Evolutionary conservation across 2,329 filamentous ascomycete genomes (phyloP).

Genomic region (Penicillium sp.): DNA sequence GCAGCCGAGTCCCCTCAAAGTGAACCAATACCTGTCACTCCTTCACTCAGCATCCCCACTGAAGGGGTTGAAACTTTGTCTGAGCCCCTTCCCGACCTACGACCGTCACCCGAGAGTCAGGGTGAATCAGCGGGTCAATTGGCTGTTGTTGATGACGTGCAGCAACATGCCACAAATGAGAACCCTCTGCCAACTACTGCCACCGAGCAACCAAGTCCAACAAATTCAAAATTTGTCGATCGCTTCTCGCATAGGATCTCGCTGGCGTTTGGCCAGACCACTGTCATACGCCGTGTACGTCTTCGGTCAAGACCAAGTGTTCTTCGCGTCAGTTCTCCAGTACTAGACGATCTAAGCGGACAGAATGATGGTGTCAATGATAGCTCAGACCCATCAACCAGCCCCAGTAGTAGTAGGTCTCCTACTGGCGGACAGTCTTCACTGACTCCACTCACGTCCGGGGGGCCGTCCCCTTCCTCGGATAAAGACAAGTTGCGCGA

Average conservation of each 20-base stretch:
- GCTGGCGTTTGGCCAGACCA: conserved; percentile 39
- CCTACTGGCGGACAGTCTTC: conserved; percentile 32
- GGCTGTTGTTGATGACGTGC: background rate
- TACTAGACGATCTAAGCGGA: conserved; percentile 13
- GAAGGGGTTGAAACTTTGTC: background rate
- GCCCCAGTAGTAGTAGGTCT: conserved; percentile 29
- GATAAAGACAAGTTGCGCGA: conserved; percentile 7
- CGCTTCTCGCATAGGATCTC: conserved; percentile 40
- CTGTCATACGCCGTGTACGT: conserved; percentile 41
- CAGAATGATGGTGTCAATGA: conserved; percentile 31
- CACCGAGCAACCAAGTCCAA: conserved; percentile 20
- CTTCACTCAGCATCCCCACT: background rate
- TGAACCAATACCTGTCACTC: conserved; percentile 6
- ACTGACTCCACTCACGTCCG: conserved; percentile 38
- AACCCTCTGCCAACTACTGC: background rate
- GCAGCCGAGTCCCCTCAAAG: conserved; percentile 2
- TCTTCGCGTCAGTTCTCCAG: conserved; percentile 20
- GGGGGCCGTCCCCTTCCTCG: conserved; percentile 26
- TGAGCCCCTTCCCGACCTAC: background rate
- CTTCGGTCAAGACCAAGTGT: conserved; percentile 36
- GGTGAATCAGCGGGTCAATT: background rate
- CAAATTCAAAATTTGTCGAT: conserved; percentile 32
- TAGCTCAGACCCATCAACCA: conserved; percentile 35
- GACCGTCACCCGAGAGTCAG: background rate
- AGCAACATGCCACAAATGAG: conserved; percentile 1